Base-by-base conservation (phyloP, 2,329 filamentous ascomycete species). In the Cordyceps cicadae region DNA sequence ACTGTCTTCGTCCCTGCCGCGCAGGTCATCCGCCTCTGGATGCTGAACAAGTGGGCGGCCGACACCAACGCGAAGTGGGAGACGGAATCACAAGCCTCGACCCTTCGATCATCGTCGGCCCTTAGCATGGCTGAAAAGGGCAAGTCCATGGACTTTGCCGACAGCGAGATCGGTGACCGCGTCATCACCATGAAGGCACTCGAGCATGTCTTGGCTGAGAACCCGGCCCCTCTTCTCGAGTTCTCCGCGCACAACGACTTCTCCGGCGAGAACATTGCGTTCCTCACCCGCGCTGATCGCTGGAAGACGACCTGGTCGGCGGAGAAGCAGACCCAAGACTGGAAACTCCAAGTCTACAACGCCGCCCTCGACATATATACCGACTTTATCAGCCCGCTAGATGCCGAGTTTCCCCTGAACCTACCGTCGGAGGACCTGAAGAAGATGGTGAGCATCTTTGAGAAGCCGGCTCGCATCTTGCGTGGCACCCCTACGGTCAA, bases 191-290 rank as follows among this genome's bases (percentile, higher is more conserved):
- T 83, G 77, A 71, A 74, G 24, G 77, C 80, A 0, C 74, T 84
- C 0, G 80, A 84, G 60, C 72, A 75, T 60, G 76, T 77, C 14
- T 70, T 84, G 1, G 67, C 72, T 7, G 70, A 73, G 59, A 79
- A 81, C 63, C 74, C 77, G 1, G 70, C 73, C 1, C 75, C 76
- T 1, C 72, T 84, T 0, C 77, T 82, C 37, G 71, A 78, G 54
- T 84, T 81, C 66, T 79, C 81, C 1, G 80, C 80, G 2, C 72
- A 76, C 0, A 76, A 77, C 60, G 81, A 84, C 63, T 83, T 84
- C 66, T 83, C 81, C 0, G 81, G 80, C 12, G 81, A 84, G 67
- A 84, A 85, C 65, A 80, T 85, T 64, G 75, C 80, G 34, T 85
- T 85, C 70, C 72, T 84, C 1, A 77, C 73, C 24, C 72, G 73